Base-by-base conservation (phyloP, 768 basidiomycete genomes). In the Mycena albidolilacea region DNA sequence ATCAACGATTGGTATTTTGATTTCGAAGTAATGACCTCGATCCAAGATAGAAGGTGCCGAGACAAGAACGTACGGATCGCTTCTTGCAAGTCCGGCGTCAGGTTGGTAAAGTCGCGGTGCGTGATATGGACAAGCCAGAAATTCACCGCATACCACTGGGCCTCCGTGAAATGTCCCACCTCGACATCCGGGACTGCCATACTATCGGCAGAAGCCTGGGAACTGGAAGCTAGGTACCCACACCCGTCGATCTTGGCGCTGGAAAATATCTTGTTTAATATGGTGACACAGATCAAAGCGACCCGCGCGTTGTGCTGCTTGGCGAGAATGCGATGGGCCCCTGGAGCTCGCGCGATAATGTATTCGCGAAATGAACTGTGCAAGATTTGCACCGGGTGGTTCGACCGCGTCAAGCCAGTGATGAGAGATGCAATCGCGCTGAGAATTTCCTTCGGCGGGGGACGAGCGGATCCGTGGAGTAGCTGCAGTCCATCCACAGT, bases 361-460 rank as follows among this genome's bases (percentile, higher is more conserved):
- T 64, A 64, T 50, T 64, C 44, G 46, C 62, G 62, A 17, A 64
- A 37, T 14, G 62, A 64, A 38, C 30, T 50, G 46, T 64, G 62
- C 62, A 64, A 23, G 30, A 64, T 48, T 15, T 64, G 62, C 4
- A n/a, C 62, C 5, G 62, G 62, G 4, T 44, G 62, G 21, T 11
- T 17, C n/a, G 19, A 17, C 5, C 62, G n/a, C 15, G 44, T 64
- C 6, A 48, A 21, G 3, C 62, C 62, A 38, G 62, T 64, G 15
- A 64, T 19, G 15, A 64, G 62, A 3, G 46, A 64, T 12, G 46
- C 62, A 15, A 64, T 64, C 5, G 50, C 46, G 1, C 62, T 30
- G 2, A 30, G 30, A 30, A 30, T 30, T 30, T 30, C 30, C 30
- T 30, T 44, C 3, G 46, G 44, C 23, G 17, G 35, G 4, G 30